Evolutionary conservation across 2,329 filamentous ascomycete genomes (phyloP).

Genomic region (Monilinia polystroma): DNA sequence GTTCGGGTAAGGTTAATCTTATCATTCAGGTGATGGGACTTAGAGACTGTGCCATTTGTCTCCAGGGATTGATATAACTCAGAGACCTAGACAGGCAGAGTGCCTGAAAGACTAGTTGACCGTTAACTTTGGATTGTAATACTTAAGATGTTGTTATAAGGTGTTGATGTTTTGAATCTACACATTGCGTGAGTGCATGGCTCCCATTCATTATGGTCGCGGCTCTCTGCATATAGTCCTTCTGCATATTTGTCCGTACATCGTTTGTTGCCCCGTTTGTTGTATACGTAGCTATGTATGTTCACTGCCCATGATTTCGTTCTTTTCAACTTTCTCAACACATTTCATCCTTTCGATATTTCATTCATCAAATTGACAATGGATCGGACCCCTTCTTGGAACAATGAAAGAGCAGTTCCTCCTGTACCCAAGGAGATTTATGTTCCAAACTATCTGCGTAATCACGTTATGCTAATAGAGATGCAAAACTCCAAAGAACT

Average conservation of each 20-base stretch:
- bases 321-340: not conserved
- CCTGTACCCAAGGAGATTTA: not conserved
- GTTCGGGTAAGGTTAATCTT: not conserved
- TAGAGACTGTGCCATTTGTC: not conserved
- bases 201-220: not conserved
- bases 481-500: not conserved
- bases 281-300: not conserved
- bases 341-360: not conserved
- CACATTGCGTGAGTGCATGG: not conserved
- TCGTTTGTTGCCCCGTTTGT: constrained; percentile 2
- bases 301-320: not conserved
- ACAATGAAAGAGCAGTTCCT: not conserved
- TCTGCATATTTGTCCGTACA: not conserved
- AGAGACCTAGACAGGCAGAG: not conserved
- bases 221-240: not conserved
- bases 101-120: not conserved
- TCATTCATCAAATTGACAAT: not conserved
- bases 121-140: no score
- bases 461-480: constrained; percentile 1
- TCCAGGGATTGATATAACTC: not conserved
- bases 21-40: not conserved
- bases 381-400: not conserved
- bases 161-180: no score
- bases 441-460: not conserved
- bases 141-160: no score